Base-by-base conservation (phyloP, 805 yeast species). In the Clavispora carvajalis region DNA sequence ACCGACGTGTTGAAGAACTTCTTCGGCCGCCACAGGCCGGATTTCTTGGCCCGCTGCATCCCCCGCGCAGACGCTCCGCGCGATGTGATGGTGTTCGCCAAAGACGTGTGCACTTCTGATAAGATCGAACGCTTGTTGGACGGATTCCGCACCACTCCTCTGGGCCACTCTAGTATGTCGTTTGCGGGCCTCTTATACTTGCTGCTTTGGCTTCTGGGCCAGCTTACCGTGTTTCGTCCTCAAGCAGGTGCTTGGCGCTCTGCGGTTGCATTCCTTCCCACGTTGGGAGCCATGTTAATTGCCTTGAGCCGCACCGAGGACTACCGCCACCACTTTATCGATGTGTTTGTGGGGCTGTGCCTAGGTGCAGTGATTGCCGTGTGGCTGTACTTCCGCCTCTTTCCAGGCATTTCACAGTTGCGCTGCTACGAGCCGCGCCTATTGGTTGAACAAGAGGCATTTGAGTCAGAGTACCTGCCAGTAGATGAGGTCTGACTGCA, bases 11-110 rank as follows among this genome's bases (percentile, higher is more conserved):
- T 87, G 44, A 91, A 91, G 65, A 80, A 83, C 55, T 79, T 85
- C 79, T 77, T 91, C 40, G 97, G 96, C 4, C 76, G 96, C 56
- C 86, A 83, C 46, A 72, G 99, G 44, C 99, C 99, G 0, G 99
- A 91, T 62, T 86, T 90, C 57, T 62, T 91, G 38, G 86, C 89
- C 5, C 74, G 98, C 51, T 91, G 98, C 60, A 57, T 72, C 16
- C 96, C 96, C 4, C 66, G 63, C 23, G 60, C 62, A 1, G 80
- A 67, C 37, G 73, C 90, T 0, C 82, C 89, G 5, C 48, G 22
- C 15, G 67, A 77, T 51, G 65, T 71, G 1, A 49, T 81, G 51
- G 82, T 80, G 18, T 69, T 54, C 39, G 86, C 89, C 1, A 67
- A 66, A 28, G 88, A 82, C 41, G 82, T 78, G 1, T 82, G 88